Conservation (phyloP, 768 basidiomycete species). For the Sarcomyxa edulis region DNA sequence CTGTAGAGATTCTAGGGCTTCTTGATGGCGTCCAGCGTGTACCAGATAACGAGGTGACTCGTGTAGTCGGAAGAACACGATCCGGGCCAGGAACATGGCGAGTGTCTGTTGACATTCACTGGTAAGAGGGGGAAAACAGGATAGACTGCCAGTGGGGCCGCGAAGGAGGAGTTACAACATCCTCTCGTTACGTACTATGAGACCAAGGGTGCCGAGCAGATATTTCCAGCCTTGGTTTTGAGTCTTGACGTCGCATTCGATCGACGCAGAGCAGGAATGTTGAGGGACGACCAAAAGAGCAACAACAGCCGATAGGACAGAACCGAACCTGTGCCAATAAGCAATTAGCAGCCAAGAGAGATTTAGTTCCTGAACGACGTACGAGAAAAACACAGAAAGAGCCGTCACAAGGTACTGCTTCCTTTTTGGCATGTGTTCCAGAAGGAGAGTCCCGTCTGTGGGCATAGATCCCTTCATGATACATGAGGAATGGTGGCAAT, state of each 20-base stretch:
- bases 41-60: conserved; percentile 95
- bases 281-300: conserved; percentile 76
- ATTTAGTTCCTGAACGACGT: no score
- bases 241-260: conserved; percentile 56
- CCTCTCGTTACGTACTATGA: conserved; percentile 61
- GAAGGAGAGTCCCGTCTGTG: conserved; percentile 87
- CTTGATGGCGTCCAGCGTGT: conserved; percentile 76
- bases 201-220: conserved; percentile 69
- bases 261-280: conserved; percentile 53
- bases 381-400: conserved; percentile 93
- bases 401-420: conserved; percentile 91
- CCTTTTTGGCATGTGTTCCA: conserved; percentile 90
- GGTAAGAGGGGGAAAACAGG: conserved; percentile 5
- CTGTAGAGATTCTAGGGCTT: conserved; percentile 79
- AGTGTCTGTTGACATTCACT: conserved; percentile 58
- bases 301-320: conserved; percentile 79
- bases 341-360: no score
- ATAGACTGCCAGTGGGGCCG: background rate
- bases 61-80: conserved; percentile 86
- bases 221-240: conserved; percentile 90
- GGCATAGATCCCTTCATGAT: conserved; percentile 82
- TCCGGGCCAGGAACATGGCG: conserved; percentile 81
- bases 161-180: background rate
- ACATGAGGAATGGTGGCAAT: background rate
- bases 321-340: no score